Evolutionary conservation across 2,329 filamentous ascomycete genomes (phyloP).

Genomic region (Cladosporium sp.): DNA sequence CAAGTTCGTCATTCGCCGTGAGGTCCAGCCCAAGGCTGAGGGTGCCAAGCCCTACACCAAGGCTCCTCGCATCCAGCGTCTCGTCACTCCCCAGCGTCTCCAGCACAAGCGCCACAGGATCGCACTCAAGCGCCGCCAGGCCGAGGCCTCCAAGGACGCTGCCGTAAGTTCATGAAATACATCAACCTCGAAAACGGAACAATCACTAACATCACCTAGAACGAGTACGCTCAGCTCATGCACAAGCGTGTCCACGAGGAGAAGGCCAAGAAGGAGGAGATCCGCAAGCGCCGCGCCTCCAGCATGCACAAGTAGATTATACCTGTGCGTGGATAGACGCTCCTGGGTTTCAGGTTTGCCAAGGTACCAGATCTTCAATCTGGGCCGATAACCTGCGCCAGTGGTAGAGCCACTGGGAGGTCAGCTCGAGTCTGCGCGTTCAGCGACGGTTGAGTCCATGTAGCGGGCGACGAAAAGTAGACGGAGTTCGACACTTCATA

Average conservation of each 20-base stretch:
- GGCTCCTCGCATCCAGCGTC: slow-evolving; percentile 99
- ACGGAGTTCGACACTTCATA: slow-evolving; percentile 21
- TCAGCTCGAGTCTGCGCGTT: slow-evolving; percentile 16
- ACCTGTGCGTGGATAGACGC: slow-evolving; percentile 10
- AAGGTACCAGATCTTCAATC: slow-evolving; percentile 16
- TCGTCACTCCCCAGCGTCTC: slow-evolving; percentile 98
- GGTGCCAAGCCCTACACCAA: slow-evolving; percentile 99
- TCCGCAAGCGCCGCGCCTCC: slow-evolving; percentile 94
- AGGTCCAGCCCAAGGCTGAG: slow-evolving; percentile 95
- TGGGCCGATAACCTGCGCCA: slow-evolving; percentile 15
- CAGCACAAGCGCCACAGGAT: slow-evolving; percentile 99
- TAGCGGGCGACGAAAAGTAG: slow-evolving; percentile 17
- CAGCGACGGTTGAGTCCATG: slow-evolving; percentile 9
- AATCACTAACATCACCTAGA: slow-evolving; percentile 58
- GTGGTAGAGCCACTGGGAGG: slow-evolving; percentile 12
- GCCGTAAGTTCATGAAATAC: slow-evolving; percentile 66
- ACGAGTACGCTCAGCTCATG: slow-evolving; percentile 93
- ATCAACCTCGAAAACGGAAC: slow-evolving; percentile 16
- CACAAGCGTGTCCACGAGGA: slow-evolving; percentile 97
- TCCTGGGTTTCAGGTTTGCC: background rate
- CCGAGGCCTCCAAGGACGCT: slow-evolving; percentile 98
- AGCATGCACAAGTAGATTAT: slow-evolving; percentile 77
- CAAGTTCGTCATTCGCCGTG: slow-evolving; percentile 99
- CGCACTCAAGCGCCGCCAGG: slow-evolving; percentile 96
- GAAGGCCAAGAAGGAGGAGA: slow-evolving; percentile 89